Base-by-base conservation (phyloP, 768 basidiomycete species). In the Amanita phalloides region DNA sequence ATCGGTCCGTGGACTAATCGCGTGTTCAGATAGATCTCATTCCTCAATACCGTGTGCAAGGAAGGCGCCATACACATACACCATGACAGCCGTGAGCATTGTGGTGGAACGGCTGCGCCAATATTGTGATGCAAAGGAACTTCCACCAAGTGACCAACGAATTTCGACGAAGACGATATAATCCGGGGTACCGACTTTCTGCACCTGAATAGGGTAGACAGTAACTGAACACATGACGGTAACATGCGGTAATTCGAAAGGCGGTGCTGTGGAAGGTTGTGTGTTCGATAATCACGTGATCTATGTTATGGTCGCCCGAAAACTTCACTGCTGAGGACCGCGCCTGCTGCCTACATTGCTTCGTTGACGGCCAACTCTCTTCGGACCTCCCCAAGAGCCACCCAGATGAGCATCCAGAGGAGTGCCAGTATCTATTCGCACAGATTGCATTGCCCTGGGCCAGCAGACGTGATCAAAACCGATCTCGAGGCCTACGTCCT, bases 401-500 rank as follows among this genome's bases (percentile, higher is more conserved):
- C 26, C 26, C 17, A 45, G 28, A 45, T 45, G 44, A 45, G 44
- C 44, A n/a, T 45, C 44, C 26, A 45, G 28, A 45, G 44, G 5
- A 30, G n/a, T 21, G 10, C 21, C 20, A 42, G 41, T 13, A 21
- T 42, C 20, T 42, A 42, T 25, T 42, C 41, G 4, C 20, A 17
- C 30, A 9, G 26, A 45, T 20, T 30, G 44, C 28, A 30, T 45
- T 30, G 32, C 28, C 26, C 44, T n/a, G 28, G 44, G 14, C 28
- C 44, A 45, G 44, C 44, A 45, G 44, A 45, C 44, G 44, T 45
- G 44, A 45, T 30, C 13, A 45, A 45, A 17, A 45, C 44, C 44
- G 44, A 45, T 45, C 28, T 30, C 28, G 44, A 45, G 44, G 44
- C 44, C 30, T n/a, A 21, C 46, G 35, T 48, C 32, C 10, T 48